phyloP scores from a whole-genome alignment of 2,329 filamentous ascomycete species.

The Claviceps sp. region DNA sequence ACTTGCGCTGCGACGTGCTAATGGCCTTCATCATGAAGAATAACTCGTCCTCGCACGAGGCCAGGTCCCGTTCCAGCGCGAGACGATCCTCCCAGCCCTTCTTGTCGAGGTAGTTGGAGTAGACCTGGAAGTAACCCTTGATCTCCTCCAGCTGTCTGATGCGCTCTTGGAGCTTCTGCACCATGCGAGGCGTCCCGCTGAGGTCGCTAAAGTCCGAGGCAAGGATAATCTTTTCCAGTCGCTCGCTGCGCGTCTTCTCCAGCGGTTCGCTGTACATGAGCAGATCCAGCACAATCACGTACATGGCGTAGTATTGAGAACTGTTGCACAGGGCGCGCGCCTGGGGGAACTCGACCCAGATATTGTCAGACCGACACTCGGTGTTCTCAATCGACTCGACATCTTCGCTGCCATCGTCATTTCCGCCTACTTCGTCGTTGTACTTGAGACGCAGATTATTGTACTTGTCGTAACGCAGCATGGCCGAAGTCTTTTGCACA shows the following conservation, averaged over 20 bases:
- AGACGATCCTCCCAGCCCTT: slow-evolving; percentile 86
- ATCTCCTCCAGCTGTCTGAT: slow-evolving; percentile 93
- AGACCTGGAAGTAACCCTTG: slow-evolving; percentile 89
- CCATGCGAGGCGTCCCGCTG: slow-evolving; percentile 83
- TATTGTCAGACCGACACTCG: slow-evolving; percentile 81
- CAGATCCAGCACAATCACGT: slow-evolving; percentile 92
- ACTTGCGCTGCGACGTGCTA: slow-evolving; percentile 83
- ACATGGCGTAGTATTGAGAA: slow-evolving; percentile 92
- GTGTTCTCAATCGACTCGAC: slow-evolving; percentile 38
- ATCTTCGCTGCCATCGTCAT: slow-evolving; percentile 30
- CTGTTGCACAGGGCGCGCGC: slow-evolving; percentile 94
- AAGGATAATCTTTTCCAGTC: slow-evolving; percentile 95
- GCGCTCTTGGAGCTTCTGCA: slow-evolving; percentile 77
- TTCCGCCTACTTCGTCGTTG: slow-evolving; percentile 76
- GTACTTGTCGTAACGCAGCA: slow-evolving; percentile 92
- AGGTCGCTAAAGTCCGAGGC: slow-evolving; percentile 97
- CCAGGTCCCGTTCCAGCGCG: slow-evolving; percentile 76
- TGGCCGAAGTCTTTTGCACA: slow-evolving; percentile 91
- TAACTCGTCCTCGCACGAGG: slow-evolving; percentile 84
- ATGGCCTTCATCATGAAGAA: slow-evolving; percentile 99
- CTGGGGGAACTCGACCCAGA: slow-evolving; percentile 94
- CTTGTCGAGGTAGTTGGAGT: slow-evolving; percentile 73
- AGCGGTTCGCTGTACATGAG: slow-evolving; percentile 91
- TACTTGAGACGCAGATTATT: slow-evolving; percentile 95
- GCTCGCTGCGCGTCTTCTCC: slow-evolving; percentile 92